These are phyloP conservation scores for Lodderomyces jiufengensis DNA, from an alignment of 1,139 yeast species.

Conservation along the genomic window DNA sequence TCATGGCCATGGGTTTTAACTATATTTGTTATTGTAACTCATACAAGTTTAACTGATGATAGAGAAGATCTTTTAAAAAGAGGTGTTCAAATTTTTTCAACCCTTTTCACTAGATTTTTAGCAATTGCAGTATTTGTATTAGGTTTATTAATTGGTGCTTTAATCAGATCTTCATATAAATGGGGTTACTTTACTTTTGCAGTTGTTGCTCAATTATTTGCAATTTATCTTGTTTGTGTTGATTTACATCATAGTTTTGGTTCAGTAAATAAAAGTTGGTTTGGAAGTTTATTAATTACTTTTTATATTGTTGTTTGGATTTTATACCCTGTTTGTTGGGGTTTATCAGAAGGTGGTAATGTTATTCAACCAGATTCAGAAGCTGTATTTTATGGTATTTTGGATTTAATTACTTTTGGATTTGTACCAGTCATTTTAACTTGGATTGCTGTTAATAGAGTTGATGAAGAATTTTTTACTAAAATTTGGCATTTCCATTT, in stretches of 20 bases:
- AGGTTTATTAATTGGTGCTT: conserved; percentile 50
- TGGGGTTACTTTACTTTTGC: conserved; percentile 61
- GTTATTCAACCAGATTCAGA: conserved; percentile 64
- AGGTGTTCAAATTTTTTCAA: conserved; percentile 22
- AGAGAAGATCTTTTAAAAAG: conserved; percentile 20
- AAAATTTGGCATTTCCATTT: conserved; percentile 20
- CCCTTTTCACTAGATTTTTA: conserved; percentile 33
- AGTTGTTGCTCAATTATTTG: conserved; percentile 34
- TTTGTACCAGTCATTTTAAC: conserved; percentile 39
- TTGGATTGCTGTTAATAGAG: conserved; percentile 24
- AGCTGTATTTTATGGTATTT: conserved; percentile 61
- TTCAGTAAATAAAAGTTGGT: conserved; percentile 13
- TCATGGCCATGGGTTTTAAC: conserved; percentile 54
- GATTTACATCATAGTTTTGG: conserved; percentile 13
- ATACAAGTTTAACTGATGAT: conserved; percentile 21
- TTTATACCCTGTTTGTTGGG: conserved; percentile 60
- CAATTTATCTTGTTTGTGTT: conserved; percentile 26
- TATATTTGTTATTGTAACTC: conserved; percentile 45
- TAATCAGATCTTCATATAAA: conserved; percentile 56
- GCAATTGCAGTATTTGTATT: conserved; percentile 50
- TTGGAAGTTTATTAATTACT: conserved; percentile 27
- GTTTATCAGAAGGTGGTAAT: conserved; percentile 65
- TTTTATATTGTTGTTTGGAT: conserved; percentile 38
- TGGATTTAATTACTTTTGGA: conserved; percentile 49
- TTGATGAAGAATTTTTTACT: conserved; percentile 31